Evolutionary conservation across 441 rosid species (phyloP).

Genomic region (Cnidoscolus chayamansa): DNA sequence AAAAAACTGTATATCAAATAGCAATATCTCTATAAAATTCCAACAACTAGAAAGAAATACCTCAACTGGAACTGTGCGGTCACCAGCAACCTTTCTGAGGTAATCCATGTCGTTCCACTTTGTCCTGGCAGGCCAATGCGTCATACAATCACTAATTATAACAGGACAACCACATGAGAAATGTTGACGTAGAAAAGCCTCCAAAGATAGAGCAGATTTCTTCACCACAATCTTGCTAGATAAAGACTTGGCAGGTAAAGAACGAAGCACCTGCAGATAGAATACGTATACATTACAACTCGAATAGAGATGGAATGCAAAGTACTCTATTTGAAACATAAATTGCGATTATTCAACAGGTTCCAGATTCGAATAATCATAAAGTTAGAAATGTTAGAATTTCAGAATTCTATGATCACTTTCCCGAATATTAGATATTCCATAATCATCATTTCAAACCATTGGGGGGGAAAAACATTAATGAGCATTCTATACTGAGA

Average conservation of each 20-base stretch:
- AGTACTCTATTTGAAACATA: too few species aligned
- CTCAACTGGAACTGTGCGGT: constrained; percentile 97
- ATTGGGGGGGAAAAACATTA: neutral
- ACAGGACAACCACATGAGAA: constrained; percentile 70
- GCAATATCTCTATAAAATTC: neutral
- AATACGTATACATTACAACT: neutral
- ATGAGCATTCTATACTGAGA: neutral
- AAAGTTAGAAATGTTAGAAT: neutral
- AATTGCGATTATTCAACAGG: neutral
- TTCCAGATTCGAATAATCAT: neutral
- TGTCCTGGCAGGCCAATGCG: constrained; percentile 87
- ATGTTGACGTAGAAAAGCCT: constrained; percentile 72
- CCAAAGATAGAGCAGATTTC: constrained; percentile 72
- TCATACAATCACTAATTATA: constrained; percentile 79
- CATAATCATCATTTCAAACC: neutral
- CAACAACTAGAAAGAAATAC: constrained; percentile 38
- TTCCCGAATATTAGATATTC: neutral
- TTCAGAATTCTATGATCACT: neutral
- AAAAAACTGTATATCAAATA: too few species aligned
- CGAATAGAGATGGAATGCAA: too few species aligned
- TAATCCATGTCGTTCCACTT: constrained; percentile 90
- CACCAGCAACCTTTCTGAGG: constrained; percentile 69
- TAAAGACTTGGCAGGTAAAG: constrained; percentile 63
- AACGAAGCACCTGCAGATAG: constrained; percentile 47
- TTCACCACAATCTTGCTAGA: constrained; percentile 59